Conservation (phyloP, 257 asterid genomes). For the Solanum pimpinellifolium region DNA sequence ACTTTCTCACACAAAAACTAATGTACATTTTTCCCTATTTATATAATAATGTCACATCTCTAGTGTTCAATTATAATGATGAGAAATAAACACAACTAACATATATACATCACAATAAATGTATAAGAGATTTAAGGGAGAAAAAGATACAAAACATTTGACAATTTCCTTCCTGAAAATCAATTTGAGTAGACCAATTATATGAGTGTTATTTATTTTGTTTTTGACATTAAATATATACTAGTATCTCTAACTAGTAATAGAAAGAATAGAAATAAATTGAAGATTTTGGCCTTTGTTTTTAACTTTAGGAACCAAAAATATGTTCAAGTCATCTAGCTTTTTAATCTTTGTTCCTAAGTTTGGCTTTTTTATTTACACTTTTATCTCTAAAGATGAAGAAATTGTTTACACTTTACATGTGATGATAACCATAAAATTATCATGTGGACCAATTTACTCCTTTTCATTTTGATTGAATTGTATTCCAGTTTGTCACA, state of each 20-base stretch:
- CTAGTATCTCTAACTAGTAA: not conserved
- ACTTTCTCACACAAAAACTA: not conserved
- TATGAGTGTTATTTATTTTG: not conserved
- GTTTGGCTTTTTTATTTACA: not conserved
- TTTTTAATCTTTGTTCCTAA: not conserved
- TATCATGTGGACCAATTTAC: too few species aligned
- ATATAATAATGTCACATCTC: not conserved
- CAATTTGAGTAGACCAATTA: not conserved
- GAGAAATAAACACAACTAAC: not conserved
- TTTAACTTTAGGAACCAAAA: not conserved
- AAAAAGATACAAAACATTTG: not conserved
- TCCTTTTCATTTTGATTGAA: too few species aligned
- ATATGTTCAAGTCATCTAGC: not conserved
- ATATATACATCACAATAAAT: not conserved
- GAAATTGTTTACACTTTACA: not conserved
- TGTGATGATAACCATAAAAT: not conserved
- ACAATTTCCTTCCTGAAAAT: not conserved
- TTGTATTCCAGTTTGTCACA: not conserved
- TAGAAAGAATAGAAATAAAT: not conserved
- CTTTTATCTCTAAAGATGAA: not conserved
- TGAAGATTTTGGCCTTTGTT: not conserved
- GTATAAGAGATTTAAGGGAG: not conserved
- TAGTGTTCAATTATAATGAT: not conserved
- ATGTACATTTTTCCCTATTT: not conserved
- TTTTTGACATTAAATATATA: not conserved